Base-by-base conservation (phyloP, 2,329 filamentous ascomycete species). In the Xylaria sp. region DNA sequence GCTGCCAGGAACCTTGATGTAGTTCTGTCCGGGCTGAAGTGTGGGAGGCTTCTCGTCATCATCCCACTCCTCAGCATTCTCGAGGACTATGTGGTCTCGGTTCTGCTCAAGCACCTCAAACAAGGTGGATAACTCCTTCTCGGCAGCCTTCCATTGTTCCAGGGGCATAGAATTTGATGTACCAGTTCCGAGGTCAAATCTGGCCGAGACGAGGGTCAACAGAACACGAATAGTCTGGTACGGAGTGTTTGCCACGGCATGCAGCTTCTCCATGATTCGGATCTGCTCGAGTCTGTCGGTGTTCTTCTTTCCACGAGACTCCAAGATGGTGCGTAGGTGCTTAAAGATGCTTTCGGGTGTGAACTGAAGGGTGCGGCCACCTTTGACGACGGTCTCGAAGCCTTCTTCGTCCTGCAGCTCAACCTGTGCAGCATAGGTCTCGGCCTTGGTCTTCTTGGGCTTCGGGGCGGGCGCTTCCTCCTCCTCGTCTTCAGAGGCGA, bases 331-430 rank as follows among this genome's bases (percentile, higher is more conserved):
- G 66, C 95, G 90, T 61, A 99, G 88, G 81, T 98, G 94, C 87
- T 99, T 99, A 81, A 98, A 92, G 78, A 99, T 99, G 81, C 94
- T 96, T 85, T 99, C 96, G 26, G 95, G 92, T 13, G 97, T 99
- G 82, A 97, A 98, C 77, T 93, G 90, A 66, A 98, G 86, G 61
- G 93, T 90, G 81, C 93, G 93, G 73, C 96, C 96, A 75, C 94
- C 93, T 80, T 93, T 93, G 70, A 93, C 93, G 72, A 99, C 93
- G 23, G 91, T 93, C 49, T 91, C 90, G 80, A 97, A 99, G 69
- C 94, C 96, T 76, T 94, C 93, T 70, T 97, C 93, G 72, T 93
- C 93, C 38, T 85, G 89, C 38, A 85, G 89, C 31, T 81, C 80
- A 17, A 84, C 80, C 53, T 82, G 79, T 58, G 86, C 85, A n/a